These are phyloP conservation scores for Craspedostauros australis DNA, from an alignment of 108 stramenopile genomes.

Conservation along the genomic window DNA sequence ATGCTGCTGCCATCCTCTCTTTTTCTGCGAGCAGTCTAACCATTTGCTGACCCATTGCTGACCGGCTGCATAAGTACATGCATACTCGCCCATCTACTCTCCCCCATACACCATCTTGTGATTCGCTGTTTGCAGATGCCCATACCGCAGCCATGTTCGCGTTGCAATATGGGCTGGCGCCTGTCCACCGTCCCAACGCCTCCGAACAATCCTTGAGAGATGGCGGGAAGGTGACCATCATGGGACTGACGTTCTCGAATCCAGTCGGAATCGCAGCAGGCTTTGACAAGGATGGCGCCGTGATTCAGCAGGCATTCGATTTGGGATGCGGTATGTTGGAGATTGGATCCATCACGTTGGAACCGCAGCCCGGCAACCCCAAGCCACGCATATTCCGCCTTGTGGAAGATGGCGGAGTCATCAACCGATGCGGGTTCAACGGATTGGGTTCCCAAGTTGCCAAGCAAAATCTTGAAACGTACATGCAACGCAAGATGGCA, in stretches of 20 bases:
- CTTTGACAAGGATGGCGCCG: slow-evolving; percentile 91
- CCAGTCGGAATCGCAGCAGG: slow-evolving; percentile 94
- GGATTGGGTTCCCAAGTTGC: slow-evolving; percentile 67
- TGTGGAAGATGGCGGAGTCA: slow-evolving; percentile 80
- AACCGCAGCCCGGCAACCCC: slow-evolving; percentile 92
- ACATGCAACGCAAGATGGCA: slow-evolving; percentile 23
- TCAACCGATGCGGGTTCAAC: slow-evolving; percentile 97
- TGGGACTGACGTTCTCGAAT: slow-evolving; percentile 42
- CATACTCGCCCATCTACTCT: neutral
- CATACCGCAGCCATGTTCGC: slow-evolving; percentile 51
- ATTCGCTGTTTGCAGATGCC: slow-evolving; percentile 45
- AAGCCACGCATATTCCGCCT: slow-evolving; percentile 93
- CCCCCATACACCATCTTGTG: neutral
- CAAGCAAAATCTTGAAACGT: slow-evolving; percentile 38
- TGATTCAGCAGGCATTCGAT: slow-evolving; percentile 65
- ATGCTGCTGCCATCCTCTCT: too few relatives aligned
- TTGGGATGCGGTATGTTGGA: slow-evolving; percentile 88
- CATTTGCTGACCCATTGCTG: too few relatives aligned
- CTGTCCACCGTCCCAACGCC: slow-evolving; percentile 38
- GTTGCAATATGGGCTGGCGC: slow-evolving; percentile 27
- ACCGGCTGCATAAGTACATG: too few relatives aligned
- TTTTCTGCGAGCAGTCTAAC: too few relatives aligned
- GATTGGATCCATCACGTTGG: slow-evolving; percentile 88
- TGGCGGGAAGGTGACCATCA: slow-evolving; percentile 4
- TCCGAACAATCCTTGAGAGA: slow-evolving; percentile 23